Evolutionary conservation across 371 early-diverging fungal species (phyloP), one percentile per base, ranked within the genome.

Genomic region (Apophysomyces sp.): DNA sequence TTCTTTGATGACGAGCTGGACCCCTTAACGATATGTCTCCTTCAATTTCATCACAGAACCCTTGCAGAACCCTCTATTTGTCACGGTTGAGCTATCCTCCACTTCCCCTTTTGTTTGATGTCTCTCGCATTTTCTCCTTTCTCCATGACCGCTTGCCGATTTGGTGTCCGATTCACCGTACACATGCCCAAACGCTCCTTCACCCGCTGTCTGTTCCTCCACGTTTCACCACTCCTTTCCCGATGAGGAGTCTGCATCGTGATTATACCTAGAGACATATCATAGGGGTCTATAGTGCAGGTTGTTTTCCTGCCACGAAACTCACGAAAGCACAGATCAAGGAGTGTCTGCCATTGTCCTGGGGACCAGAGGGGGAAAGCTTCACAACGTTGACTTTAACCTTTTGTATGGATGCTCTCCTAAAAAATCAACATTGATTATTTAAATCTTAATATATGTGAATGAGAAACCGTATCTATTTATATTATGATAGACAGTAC

Each of bases 81-180:
- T 44, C 24, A 21, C 21, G 49, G 24, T 44, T 44, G 49, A 9
- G 21, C 21, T 21, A 21, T 21, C 21, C 49, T 44, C 49, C 49
- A 44, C 49, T 44, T 44, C 49, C 49, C 49, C 49, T 44, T 44
- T 44, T 21, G 49, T 44, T 16, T 26, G 49, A 44, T 44, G 49
- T 44, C 49, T 44, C 49, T 44, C 49, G 49, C 49, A 44, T 21
- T 44, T 44, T 44, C 49, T 44, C 49, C 49, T 44, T 44, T 44
- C 21, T 44, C 16, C 49, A 44, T 44, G 49, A 44, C 49, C 49
- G 49, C 49, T 44, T 44, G 24, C 49, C 49, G 49, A 44, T n/a
- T 44, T 44, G 21, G 49, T 44, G 24, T 44, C 49, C 49, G 21
- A n/a, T 44, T 21, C 49, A 44, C 11, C 49, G n/a, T 44, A 26